Percentiles rank a stretch among this genome's conserved stretches.
Evolutionary conservation across 2,329 filamentous ascomycete genomes (phyloP).

Genomic region (Cryphonectria carpinicola): DNA sequence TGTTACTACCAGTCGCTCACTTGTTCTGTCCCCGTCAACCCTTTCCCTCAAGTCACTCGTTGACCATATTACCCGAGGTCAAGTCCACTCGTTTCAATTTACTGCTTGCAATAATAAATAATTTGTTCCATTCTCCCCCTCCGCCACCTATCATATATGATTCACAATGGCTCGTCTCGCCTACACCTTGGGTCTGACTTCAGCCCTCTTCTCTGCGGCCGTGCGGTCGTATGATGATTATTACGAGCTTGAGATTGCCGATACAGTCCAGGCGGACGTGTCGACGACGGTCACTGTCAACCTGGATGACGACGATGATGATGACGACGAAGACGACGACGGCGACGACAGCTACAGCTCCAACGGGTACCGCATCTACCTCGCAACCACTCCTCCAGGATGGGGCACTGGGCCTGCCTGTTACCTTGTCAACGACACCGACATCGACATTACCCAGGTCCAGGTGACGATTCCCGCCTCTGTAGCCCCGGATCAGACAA

Average conservation of each 20-base stretch:
- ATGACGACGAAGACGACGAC: conserved; percentile 32
- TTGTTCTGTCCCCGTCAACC: neutral
- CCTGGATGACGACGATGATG: neutral
- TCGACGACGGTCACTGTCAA: conserved; percentile 13
- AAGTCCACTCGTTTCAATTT: neutral
- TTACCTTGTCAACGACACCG: conserved; percentile 39
- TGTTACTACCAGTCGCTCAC: neutral
- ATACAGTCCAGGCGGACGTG: conserved; percentile 13
- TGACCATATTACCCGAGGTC: neutral
- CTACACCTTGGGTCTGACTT: neutral
- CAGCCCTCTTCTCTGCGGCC: neutral
- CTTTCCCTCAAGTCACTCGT: conserved; percentile 1
- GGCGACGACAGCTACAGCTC: conserved; percentile 33
- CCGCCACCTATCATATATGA: neutral
- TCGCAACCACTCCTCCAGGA: conserved; percentile 38
- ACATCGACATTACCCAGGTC: conserved; percentile 34
- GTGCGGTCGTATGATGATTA: neutral
- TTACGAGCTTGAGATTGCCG: neutral
- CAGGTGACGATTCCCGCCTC: conserved; percentile 38
- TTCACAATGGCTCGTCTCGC: conserved; percentile 7
- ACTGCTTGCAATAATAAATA: neutral
- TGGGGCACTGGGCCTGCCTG: conserved; percentile 38
- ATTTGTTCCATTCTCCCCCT: neutral
- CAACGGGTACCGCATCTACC: conserved; percentile 38
- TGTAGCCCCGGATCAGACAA: conserved; percentile 37